These are phyloP conservation scores for Alisma plantagoaquatica DNA, from an alignment of 106 monocot genomes.

Conservation along the genomic window DNA sequence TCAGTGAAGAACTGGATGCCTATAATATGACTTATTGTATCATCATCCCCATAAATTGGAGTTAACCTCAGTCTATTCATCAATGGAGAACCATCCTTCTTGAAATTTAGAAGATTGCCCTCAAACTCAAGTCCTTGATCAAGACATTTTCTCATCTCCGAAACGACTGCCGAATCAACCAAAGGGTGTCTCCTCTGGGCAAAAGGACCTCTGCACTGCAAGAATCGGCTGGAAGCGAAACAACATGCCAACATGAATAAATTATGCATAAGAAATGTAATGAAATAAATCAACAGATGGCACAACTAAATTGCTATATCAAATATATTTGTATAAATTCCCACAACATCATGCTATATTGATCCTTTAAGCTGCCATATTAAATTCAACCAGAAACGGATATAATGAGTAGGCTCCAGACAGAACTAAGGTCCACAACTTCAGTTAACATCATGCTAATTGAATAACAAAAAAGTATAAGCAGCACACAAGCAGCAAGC, in stretches of 20 bases:
- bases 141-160: slow-evolving; percentile 65
- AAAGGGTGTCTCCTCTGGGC: slow-evolving; percentile 87
- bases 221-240: slow-evolving; percentile 90
- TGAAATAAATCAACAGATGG: neutral
- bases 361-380: too few species aligned
- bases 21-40: slow-evolving; percentile 73
- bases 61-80: slow-evolving; percentile 59
- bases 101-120: slow-evolving; percentile 83
- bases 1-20: slow-evolving; percentile 76
- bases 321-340: neutral
- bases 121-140: slow-evolving; percentile 70
- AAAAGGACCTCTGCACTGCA: slow-evolving; percentile 95
- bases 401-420: too few species aligned
- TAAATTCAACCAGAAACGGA: too few species aligned
- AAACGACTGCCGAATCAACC: slow-evolving; percentile 66
- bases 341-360: neutral
- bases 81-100: slow-evolving; percentile 83
- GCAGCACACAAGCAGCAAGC: too few species aligned
- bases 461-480: too few species aligned
- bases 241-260: too few species aligned
- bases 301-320: neutral
- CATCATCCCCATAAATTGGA: slow-evolving; percentile 85
- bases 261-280: neutral
- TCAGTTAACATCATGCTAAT: too few species aligned
- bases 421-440: too few species aligned